Evolutionary conservation across 2,329 filamentous ascomycete species (phyloP).

Genomic region (Ceratocystis albifundus): DNA sequence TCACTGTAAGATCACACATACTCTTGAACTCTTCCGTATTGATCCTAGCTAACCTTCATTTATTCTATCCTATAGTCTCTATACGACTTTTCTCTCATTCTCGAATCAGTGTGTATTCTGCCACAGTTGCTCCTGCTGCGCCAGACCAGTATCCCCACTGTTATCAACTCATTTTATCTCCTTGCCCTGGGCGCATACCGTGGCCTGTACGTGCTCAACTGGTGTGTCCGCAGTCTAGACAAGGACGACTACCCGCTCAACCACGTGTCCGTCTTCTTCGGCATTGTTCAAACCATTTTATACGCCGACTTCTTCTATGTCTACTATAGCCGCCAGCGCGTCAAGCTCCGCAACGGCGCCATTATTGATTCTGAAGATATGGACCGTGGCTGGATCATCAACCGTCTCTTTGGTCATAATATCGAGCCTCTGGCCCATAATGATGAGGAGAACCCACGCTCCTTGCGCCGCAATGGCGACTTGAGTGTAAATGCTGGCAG

Average conservation of each 20-base stretch:
- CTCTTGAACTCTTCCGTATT: background rate
- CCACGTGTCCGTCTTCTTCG: constrained; percentile 69
- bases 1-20: constrained; percentile 34
- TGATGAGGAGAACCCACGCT: constrained; percentile 48
- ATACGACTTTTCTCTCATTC: constrained; percentile 81
- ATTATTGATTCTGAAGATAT: constrained; percentile 85
- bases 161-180: constrained; percentile 95
- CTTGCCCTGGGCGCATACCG: constrained; percentile 78
- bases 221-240: constrained; percentile 61
- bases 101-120: constrained; percentile 82
- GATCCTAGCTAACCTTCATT: background rate
- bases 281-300: constrained; percentile 75
- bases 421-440: constrained; percentile 36
- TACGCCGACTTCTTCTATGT: constrained; percentile 96
- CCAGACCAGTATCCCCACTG: constrained; percentile 89
- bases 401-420: constrained; percentile 59
- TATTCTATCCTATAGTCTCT: constrained; percentile 46
- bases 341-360: constrained; percentile 81
- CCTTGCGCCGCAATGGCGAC: constrained; percentile 25
- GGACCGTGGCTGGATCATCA: constrained; percentile 71
- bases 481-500: constrained; percentile 13
- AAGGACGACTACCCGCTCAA: constrained; percentile 49
- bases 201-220: constrained; percentile 81
- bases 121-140: constrained; percentile 84
- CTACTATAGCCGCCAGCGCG: constrained; percentile 83